Percentiles rank a stretch among this genome's conserved stretches.
phyloP scores from a whole-genome alignment of 306 rosid species.

The Gynostemma pentaphyllum region DNA sequence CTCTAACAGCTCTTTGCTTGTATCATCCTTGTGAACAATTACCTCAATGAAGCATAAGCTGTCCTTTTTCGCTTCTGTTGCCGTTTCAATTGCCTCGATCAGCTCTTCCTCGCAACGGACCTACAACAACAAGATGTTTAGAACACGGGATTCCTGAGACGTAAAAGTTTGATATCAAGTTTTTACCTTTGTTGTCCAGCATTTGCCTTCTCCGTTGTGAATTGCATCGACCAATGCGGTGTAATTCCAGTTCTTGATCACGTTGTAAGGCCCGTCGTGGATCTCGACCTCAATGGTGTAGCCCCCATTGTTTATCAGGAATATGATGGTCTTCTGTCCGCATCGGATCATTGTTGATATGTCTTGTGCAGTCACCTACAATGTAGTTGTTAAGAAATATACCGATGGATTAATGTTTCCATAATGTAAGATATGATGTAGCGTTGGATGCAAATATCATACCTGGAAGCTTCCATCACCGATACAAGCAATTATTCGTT shows the following conservation, averaged over 20 bases:
- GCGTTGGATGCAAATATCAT: too few relatives aligned
- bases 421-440: too few relatives aligned
- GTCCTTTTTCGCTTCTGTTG: slow-evolving; percentile 35
- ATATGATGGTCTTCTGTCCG: slow-evolving; percentile 40
- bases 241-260: slow-evolving; percentile 63
- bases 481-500: slow-evolving; percentile 45
- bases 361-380: slow-evolving; percentile 47
- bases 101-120: slow-evolving; percentile 54
- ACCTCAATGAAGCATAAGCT: slow-evolving; percentile 54
- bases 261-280: slow-evolving; percentile 63
- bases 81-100: slow-evolving; percentile 30
- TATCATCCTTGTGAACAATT: slow-evolving; percentile 48
- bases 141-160: neutral
- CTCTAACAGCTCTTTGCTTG: slow-evolving; percentile 57
- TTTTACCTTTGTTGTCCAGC: slow-evolving; percentile 72
- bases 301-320: slow-evolving; percentile 60
- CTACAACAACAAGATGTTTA: slow-evolving; percentile 11
- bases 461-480: slow-evolving; percentile 75
- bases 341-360: slow-evolving; percentile 50
- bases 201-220: slow-evolving; percentile 60
- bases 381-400: neutral
- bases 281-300: slow-evolving; percentile 64
- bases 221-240: slow-evolving; percentile 49
- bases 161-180: neutral
- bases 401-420: neutral